These are phyloP conservation scores for Terana coerulea DNA, from an alignment of 768 basidiomycete species.

Conservation along the genomic window DNA sequence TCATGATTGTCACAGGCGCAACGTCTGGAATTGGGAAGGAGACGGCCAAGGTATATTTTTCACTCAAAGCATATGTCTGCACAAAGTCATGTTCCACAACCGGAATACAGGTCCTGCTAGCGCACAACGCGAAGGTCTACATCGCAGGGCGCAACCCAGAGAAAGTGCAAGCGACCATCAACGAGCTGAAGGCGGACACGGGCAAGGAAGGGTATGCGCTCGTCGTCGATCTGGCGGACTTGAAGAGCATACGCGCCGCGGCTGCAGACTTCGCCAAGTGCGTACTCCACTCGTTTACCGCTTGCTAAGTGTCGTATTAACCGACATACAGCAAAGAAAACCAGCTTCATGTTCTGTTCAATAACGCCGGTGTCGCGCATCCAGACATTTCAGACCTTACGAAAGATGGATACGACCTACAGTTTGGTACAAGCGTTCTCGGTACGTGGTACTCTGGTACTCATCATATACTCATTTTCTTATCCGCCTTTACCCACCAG, in stretches of 20 bases:
- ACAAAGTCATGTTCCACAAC: slow-evolving; percentile 50
- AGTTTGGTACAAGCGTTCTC: slow-evolving; percentile 54
- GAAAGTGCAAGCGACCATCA: slow-evolving; percentile 22
- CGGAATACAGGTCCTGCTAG: slow-evolving; percentile 21
- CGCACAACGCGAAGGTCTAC: slow-evolving; percentile 28
- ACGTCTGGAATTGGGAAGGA: slow-evolving; percentile 56
- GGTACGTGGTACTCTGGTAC: slow-evolving; percentile 26
- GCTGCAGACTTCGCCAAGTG: slow-evolving; percentile 22
- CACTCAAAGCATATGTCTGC: neutral
- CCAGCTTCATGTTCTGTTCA: slow-evolving; percentile 44
- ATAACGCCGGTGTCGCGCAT: slow-evolving; percentile 51
- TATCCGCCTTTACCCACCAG: slow-evolving; percentile 24
- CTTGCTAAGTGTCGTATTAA: slow-evolving; percentile 37
- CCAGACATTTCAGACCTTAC: slow-evolving; percentile 38
- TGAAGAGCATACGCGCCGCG: slow-evolving; percentile 15
- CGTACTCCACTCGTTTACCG: slow-evolving; percentile 40
- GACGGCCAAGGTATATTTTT: slow-evolving; percentile 43
- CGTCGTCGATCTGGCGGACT: slow-evolving; percentile 20
- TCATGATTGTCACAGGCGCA: slow-evolving; percentile 34
- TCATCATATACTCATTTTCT: neutral
- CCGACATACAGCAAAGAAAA: slow-evolving; percentile 36
- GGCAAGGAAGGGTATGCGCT: slow-evolving; percentile 24
- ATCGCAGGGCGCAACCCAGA: slow-evolving; percentile 20
- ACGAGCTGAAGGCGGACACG: slow-evolving; percentile 19
- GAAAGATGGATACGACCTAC: slow-evolving; percentile 48